Conservation (phyloP, 176 grass and related monocot species). For the Phragmites australis region DNA sequence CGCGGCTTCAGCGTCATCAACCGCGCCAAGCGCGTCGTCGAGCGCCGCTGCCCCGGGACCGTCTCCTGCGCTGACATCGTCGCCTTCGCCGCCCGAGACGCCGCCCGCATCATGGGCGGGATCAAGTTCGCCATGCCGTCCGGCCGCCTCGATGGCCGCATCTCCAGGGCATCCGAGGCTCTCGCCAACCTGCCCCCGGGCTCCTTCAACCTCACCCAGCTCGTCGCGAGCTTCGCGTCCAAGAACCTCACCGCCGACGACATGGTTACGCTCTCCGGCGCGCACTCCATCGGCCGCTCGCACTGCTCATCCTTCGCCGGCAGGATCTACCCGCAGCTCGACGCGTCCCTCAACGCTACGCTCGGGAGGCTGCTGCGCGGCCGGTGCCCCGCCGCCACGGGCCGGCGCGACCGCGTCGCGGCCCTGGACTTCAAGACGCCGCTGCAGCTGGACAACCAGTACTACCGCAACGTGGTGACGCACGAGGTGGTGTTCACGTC, state of each 20-base stretch:
- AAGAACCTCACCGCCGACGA: conserved; percentile 63
- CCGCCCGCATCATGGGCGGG: conserved; percentile 48
- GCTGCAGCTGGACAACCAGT: conserved; percentile 51
- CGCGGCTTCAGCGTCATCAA: conserved; percentile 59
- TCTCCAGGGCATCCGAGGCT: conserved; percentile 47
- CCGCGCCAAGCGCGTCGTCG: conserved; percentile 49
- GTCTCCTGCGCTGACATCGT: conserved; percentile 70
- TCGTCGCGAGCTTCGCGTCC: conserved; percentile 41
- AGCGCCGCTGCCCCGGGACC: conserved; percentile 38
- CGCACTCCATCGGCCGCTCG: conserved; percentile 63
- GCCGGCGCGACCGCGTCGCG: not conserved
- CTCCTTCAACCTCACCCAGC: conserved; percentile 38
- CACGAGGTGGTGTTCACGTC: conserved; percentile 50
- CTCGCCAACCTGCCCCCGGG: conserved; percentile 30
- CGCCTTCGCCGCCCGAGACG: conserved; percentile 65
- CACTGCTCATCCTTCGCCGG: conserved; percentile 55
- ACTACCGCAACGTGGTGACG: conserved; percentile 43
- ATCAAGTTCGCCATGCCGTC: conserved; percentile 53
- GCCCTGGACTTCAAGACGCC: conserved; percentile 43
- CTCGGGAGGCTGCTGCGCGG: not conserved
- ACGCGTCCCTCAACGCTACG: not conserved
- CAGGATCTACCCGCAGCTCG: conserved; percentile 55
- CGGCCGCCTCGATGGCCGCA: conserved; percentile 60
- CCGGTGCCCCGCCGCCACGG: conserved; percentile 35
- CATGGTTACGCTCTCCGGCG: conserved; percentile 57